Evolutionary conservation across 139 green algal species (phyloP).

Genomic region (Marvania coccoides): DNA sequence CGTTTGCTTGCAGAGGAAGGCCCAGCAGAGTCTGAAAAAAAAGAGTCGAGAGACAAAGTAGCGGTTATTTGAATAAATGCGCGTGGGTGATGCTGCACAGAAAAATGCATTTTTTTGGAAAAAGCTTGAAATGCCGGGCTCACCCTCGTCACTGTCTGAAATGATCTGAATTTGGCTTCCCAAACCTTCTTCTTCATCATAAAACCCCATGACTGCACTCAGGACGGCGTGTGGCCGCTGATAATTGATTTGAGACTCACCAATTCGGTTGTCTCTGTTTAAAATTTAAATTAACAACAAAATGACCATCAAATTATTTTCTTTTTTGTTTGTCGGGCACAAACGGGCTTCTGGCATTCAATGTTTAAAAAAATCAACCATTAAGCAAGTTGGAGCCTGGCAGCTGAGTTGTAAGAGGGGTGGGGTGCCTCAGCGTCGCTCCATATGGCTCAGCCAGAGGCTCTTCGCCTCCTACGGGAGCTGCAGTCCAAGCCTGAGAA

Average conservation of each 20-base stretch:
- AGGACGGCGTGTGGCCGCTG: no score
- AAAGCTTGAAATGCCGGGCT: no score
- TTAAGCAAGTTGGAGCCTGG: background rate
- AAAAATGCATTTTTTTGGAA: no score
- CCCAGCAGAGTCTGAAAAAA: background rate
- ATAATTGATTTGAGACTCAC: no score
- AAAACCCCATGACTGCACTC: no score
- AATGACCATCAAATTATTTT: background rate
- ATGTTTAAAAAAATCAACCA: background rate
- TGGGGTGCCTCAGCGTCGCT: background rate
- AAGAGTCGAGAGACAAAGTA: background rate
- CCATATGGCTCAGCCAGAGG: slow-evolving; percentile 74
- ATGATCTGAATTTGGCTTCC: no score
- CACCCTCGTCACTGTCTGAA: no score
- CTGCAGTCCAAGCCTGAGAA: slow-evolving; percentile 81
- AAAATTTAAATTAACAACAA: background rate
- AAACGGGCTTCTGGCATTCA: no score
- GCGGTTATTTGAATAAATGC: background rate
- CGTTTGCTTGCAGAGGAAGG: background rate
- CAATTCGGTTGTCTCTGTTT: background rate
- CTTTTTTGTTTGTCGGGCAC: background rate
- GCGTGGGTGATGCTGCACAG: background rate
- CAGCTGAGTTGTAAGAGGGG: background rate
- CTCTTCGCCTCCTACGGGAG: slow-evolving; percentile 65
- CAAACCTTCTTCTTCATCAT: no score